Base-by-base conservation (phyloP, 2,329 filamentous ascomycete genomes). In the Fusarium guadeloupense region DNA sequence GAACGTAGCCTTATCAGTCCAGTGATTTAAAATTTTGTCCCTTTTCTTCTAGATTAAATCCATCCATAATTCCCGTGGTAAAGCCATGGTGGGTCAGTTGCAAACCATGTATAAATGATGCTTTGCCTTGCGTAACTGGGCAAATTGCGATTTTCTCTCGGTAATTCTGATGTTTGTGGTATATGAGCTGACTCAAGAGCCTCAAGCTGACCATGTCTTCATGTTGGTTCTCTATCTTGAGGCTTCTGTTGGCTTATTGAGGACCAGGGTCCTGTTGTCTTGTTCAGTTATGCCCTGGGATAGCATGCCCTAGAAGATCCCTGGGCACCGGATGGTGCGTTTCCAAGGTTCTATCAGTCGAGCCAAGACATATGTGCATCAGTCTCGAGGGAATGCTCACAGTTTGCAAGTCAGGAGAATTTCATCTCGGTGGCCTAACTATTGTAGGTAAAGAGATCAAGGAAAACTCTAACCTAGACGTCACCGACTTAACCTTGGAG, bases 111-210 rank as follows among this genome's bases (percentile, higher is more conserved):
- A 53, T 59, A 59, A 59, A 59, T 31, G 34, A 53, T 59, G 39
- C 25, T 30, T 54, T 53, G 39, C 25, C 28, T 54, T 53, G 55
- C 54, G 55, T 59, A 45, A 59, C 55, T 13, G 16, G 9, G 9
- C 6, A 17, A 9, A 30, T 37, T 20, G 10, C 21, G 19, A 28
- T 20, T 39, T 14, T 51, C 9, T 14, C 39, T 53, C 39, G 53
- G 54, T 21, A 53, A 25, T 5, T 41, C 16, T 13, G 34, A 59
- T 20, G 35, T 20, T 16, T 34, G 28, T 31, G 42, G 10, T 31
- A 9, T 30, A 12, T 14, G 20, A 16, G 12, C 39, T 59, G 45
- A 59, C 55, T 59, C 39, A 46, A n/a, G 9, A 35, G 16, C 33
- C 20, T 19, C 13, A 17, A 35, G 10, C 5, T 12, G 16, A 33